Base-by-base conservation (phyloP, 345 rosid species). In the Eutrema heterophyllum region DNA sequence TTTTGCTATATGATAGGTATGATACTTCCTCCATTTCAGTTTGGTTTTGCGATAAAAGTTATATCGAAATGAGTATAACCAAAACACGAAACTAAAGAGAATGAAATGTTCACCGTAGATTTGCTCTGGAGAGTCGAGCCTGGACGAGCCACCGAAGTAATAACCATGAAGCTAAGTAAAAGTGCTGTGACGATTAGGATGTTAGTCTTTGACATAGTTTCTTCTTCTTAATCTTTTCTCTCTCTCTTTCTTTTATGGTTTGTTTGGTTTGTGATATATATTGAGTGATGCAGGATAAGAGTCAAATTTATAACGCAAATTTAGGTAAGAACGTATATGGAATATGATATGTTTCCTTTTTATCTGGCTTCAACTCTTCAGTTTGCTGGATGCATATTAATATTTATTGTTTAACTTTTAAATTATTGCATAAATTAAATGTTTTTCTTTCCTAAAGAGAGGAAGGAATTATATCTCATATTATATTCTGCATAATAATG, bases 91-190 rank as follows among this genome's bases (percentile, higher is more conserved):
- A 16, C 7, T 48, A 70, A 21, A 54, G 35, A 53, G 33, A 35
- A 48, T 5, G 11, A 7, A 58, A 10, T 57, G 50, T 16, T 60
- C 7, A 75, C 73, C 54, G 11, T 51, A 7, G 62, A 26, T 40
- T 59, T 67, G 39, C 30, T 49, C 16, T 38, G 67, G 43, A 74
- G 72, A 66, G 67, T 12, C 1, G 63, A 5, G 56, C 51, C 68
- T 13, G 73, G 68, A 50, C 79, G 68, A 51, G 79, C 63, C 7
- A 50, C 13, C 2, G 79, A 75, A 68, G 74, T 13, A 11, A 60
- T 0, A 68, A 68, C 62, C 63, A 75, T 41, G 48, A 68, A 59
- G 63, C 62, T 51, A 44, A 75, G 63, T 35, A 60, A 43, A 68
- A 68, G 12, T 11, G 74, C 41, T 30, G 68, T 46, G 39, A 60